phyloP scores from a whole-genome alignment of 192 early-diverging fungal species.

The Coemansia sp. region DNA sequence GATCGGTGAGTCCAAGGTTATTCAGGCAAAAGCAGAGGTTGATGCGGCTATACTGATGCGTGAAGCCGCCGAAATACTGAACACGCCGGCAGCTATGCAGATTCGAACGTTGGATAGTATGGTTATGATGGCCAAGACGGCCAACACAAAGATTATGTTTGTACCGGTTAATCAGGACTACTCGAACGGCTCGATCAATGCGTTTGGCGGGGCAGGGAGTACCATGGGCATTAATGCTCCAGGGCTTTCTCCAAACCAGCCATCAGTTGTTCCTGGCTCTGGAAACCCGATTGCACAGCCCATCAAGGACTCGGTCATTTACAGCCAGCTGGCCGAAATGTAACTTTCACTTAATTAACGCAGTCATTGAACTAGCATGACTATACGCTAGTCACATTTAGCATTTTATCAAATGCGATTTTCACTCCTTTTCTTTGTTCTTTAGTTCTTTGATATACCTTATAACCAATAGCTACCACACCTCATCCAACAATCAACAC shows the following conservation, averaged over 20 bases:
- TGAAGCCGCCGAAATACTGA: slow-evolving; percentile 89
- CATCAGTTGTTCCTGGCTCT: neutral
- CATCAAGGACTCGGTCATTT: slow-evolving; percentile 31
- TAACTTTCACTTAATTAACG: neutral
- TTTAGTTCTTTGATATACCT: too few relatives aligned
- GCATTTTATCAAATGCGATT: too few relatives aligned
- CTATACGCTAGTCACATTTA: too few relatives aligned
- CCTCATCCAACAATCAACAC: neutral
- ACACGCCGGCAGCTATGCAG: slow-evolving; percentile 79
- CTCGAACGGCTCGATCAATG: slow-evolving; percentile 47
- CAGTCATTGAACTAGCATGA: too few relatives aligned
- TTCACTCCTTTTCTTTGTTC: too few relatives aligned
- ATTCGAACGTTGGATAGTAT: slow-evolving; percentile 90
- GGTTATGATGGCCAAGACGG: slow-evolving; percentile 68
- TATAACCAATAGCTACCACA: too few relatives aligned
- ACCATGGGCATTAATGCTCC: slow-evolving; percentile 28
- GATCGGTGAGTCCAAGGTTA: slow-evolving; percentile 89
- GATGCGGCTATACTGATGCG: slow-evolving; percentile 89
- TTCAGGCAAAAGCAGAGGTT: slow-evolving; percentile 83
- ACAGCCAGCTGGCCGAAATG: slow-evolving; percentile 31
- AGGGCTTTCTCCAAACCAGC: neutral
- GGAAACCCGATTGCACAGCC: slow-evolving; percentile 27
- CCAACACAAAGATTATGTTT: slow-evolving; percentile 74
- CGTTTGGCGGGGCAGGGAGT: slow-evolving; percentile 50
- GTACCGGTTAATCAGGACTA: slow-evolving; percentile 60